Base-by-base conservation (phyloP, 805 yeast species). In the Saccharomyces eubayanus region DNA sequence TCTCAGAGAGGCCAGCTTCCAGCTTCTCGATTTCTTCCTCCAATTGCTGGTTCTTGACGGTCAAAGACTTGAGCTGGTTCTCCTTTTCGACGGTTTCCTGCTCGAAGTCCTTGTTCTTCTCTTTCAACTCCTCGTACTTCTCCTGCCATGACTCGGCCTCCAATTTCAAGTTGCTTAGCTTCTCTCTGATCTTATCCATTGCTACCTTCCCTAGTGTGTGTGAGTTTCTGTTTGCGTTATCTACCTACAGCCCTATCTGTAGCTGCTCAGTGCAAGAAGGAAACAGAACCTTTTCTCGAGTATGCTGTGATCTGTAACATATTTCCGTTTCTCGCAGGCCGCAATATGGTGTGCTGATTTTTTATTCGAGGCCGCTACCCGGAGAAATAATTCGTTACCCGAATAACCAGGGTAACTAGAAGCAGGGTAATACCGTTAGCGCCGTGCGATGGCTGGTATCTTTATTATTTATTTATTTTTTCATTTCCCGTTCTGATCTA, bases 121-220 rank as follows among this genome's bases (percentile, higher is more conserved):
- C 81, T 56, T 82, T 73, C 66, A 86, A 80, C 67, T 87, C 96
- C 67, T 92, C 97, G 56, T 91, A 84, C 78, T 89, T 88, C 72
- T 88, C 96, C 77, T 91, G 96, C 87, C 97, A 94, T 64, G 84
- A 78, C 77, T 92, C 98, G 61, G 96, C 91, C 70, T 91, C 97
- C 67, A 87, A 78, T 76, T 91, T 90, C 73, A 92, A 82, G 75
- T 84, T 83, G 79, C 76, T 83, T 77, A 89, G 77, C 81, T 89
- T 89, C 65, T 78, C 83, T 74, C 78, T 78, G 63, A 78, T 77
- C 70, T 77, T 78, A 64, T 78, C 83, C 82, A 78, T 78, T 56
- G 60, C 12, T 36, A 21, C 24, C 43, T 36, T 16, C 20, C 12
- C 3, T 72, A 57, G 9, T 36, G 6, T 43, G 21, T 27, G 28